Conservation (phyloP, 2,329 filamentous ascomycete genomes). For the Chrysoporthe deuterocubensis region DNA sequence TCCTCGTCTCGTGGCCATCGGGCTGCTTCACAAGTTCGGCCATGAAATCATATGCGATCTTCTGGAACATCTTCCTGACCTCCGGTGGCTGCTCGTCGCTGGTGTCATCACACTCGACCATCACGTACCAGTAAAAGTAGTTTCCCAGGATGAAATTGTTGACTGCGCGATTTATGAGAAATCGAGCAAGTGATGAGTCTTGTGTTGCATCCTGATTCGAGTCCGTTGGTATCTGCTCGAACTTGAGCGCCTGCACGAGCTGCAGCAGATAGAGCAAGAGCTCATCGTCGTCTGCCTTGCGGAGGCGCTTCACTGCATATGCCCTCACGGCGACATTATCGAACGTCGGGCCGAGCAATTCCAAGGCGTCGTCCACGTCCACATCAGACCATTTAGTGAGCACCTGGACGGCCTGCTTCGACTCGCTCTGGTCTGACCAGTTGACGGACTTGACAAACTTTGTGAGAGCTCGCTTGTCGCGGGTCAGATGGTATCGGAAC, state of each 20-base stretch:
- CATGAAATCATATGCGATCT: conserved; percentile 97
- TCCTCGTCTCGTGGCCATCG: conserved; percentile 73
- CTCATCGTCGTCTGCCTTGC: conserved; percentile 92
- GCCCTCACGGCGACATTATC: conserved; percentile 86
- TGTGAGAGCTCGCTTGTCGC: conserved; percentile 89
- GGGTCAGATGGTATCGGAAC: conserved; percentile 90
- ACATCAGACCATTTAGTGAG: conserved; percentile 95
- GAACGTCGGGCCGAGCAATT: conserved; percentile 89
- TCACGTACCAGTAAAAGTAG: conserved; percentile 97
- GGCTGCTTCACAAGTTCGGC: conserved; percentile 74
- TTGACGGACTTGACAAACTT: conserved; percentile 99
- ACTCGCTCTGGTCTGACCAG: conserved; percentile 85
- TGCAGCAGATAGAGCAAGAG: conserved; percentile 89
- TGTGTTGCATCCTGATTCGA: conserved; percentile 65
- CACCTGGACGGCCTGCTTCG: conserved; percentile 86
- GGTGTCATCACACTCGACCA: conserved; percentile 92
- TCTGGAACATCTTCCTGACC: conserved; percentile 85
- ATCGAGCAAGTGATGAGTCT: conserved; percentile 85
- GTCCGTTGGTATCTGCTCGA: conserved; percentile 73
- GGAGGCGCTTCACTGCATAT: conserved; percentile 89
- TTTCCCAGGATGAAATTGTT: conserved; percentile 91
- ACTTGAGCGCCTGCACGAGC: conserved; percentile 94
- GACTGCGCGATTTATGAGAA: conserved; percentile 85
- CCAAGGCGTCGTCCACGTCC: conserved; percentile 93
- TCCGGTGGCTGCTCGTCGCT: conserved; percentile 75